Base-by-base conservation (phyloP, 177 flowering plant genomes). In the Vitis hybrid region DNA sequence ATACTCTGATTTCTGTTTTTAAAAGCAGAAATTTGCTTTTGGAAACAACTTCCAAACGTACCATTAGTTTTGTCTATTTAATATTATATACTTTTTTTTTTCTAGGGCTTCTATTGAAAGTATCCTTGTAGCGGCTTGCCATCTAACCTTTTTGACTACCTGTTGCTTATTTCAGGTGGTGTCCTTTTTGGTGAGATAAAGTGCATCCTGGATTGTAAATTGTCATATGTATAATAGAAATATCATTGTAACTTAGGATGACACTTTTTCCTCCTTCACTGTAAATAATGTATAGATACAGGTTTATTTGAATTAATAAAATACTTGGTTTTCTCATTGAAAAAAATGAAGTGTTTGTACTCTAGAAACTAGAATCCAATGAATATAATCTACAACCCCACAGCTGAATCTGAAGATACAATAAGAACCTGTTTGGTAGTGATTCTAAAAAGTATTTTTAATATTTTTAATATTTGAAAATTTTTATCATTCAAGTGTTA, bases 161-260 rank as follows among this genome's bases (percentile, higher is more conserved):
- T 60, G 53, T 51, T 70, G 53, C 66, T 61, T 70, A 64, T 83
- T 82, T 72, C 97, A 94, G 98, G 91, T 94, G 98, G 98, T 94
- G 98, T 72, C 97, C 98, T 11, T 94, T 94, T 67, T 94, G 98
- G 98, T 94, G 80, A 88, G 62, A 53, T 2, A 52, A 26, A 31
- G 4, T n/a, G 51, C 10, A 69, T 4, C 15, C 31, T 45, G 51
- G 14, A 29, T 11, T 78, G 74, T 71, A 69, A 49, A 69, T 75
- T 39, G 68, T 45, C 5, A 13, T 79, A 80, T 76, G 67, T 70
- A 70, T 67, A 70, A 10, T 50, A 6, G 13, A 10, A 15, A 11
- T 60, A 12, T 19, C 13, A 10, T 26, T 14, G 68, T 65, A 51
- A 65, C 29, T 53, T 26, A 11, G 15, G 68, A 49, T 49, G 48